A percentile compares a stretch with the other conserved stretches of the same genome.
These are phyloP conservation scores for Hemileccinum rubropunctum DNA, from an alignment of 768 basidiomycete genomes.

Conservation along the genomic window DNA sequence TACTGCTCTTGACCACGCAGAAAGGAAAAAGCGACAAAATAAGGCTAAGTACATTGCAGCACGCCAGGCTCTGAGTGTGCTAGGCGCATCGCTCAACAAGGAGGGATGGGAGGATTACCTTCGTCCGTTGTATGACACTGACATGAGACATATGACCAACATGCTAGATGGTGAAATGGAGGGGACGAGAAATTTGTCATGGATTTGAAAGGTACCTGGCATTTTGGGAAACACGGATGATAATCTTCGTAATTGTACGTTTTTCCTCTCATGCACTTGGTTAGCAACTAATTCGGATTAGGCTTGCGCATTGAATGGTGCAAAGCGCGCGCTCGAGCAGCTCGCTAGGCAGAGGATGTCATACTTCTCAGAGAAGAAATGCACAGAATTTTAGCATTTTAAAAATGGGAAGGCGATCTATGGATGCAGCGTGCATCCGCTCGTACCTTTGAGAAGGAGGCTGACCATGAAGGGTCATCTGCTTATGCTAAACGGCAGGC, in stretches of 20 bases:
- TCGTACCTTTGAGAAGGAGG: not conserved
- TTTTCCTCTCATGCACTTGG: not conserved
- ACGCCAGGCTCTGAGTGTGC: not conserved
- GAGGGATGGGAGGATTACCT: not conserved
- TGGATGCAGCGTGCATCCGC: not conserved
- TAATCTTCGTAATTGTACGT: not conserved
- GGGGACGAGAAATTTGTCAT: not conserved
- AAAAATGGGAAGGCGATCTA: not conserved
- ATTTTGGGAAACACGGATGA: not conserved
- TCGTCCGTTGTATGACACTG: not conserved
- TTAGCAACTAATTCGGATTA: not conserved
- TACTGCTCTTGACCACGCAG: not conserved
- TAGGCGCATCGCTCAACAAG: not conserved
- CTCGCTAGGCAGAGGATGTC: not conserved
- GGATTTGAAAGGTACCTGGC: conserved; percentile 1
- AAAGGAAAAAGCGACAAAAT: not conserved
- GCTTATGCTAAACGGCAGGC: conserved; percentile 1
- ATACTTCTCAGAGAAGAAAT: conserved; percentile 1
- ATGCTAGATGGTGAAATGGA: not conserved
- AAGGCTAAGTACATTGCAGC: not conserved
- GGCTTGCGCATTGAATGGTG: not conserved
- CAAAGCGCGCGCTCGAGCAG: conserved; percentile 18
- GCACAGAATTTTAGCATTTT: not conserved
- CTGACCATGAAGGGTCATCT: not conserved
- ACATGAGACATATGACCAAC: not conserved